Percentiles rank a stretch among this genome's conserved stretches.
These are phyloP conservation scores for Phialophora expanda DNA, from an alignment of 2,329 filamentous ascomycete genomes.

Conservation along the genomic window DNA sequence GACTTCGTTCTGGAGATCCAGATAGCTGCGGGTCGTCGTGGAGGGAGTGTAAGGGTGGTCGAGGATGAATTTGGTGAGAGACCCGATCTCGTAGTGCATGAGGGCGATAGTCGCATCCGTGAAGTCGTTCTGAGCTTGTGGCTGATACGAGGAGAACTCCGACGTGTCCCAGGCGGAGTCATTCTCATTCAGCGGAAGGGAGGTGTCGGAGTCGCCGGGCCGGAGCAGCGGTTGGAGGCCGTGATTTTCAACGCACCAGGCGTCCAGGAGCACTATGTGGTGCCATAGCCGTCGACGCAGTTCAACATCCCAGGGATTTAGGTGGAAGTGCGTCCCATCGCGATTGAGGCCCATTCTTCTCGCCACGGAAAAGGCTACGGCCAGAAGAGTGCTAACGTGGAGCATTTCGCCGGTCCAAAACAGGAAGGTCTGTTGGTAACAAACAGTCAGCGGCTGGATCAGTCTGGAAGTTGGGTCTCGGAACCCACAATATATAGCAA, in stretches of 20 bases:
- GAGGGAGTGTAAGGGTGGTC: slow-evolving; percentile 16
- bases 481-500: slow-evolving; percentile 25
- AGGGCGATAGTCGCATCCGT: slow-evolving; percentile 18
- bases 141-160: slow-evolving; percentile 19
- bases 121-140: slow-evolving; percentile 6
- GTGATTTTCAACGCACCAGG: slow-evolving; percentile 54
- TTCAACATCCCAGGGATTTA: slow-evolving; percentile 59
- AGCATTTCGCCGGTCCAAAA: slow-evolving; percentile 26
- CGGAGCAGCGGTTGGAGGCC: slow-evolving; percentile 15
- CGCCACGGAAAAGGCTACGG: slow-evolving; percentile 35
- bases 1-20: slow-evolving; percentile 23
- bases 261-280: slow-evolving; percentile 44
- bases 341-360: slow-evolving; percentile 46
- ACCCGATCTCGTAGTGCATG: slow-evolving; percentile 21
- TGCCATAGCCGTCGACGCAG: slow-evolving; percentile 48
- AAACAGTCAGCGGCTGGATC: not conserved
- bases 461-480: not conserved
- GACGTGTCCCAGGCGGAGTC: slow-evolving; percentile 22
- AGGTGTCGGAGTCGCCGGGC: slow-evolving; percentile 1
- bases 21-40: slow-evolving; percentile 9
- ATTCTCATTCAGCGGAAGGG: slow-evolving; percentile 16
- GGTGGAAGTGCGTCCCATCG: slow-evolving; percentile 54
- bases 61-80: slow-evolving; percentile 17
- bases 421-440: slow-evolving; percentile 8
- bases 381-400: slow-evolving; percentile 15